Conservation (phyloP, 352 stramenopile species). For the Phytopythium ostracodes region DNA sequence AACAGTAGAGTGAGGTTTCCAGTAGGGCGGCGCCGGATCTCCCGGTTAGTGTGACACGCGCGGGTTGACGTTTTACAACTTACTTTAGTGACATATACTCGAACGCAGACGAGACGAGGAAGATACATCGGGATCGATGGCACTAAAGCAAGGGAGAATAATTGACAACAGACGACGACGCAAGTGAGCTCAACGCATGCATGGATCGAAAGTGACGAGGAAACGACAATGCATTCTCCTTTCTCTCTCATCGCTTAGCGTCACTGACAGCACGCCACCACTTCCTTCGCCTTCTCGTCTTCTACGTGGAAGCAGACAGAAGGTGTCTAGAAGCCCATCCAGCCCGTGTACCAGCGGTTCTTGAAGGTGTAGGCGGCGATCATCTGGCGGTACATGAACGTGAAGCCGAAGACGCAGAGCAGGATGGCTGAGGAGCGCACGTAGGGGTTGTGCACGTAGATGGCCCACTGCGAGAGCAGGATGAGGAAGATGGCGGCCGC, state of each 20-base stretch:
- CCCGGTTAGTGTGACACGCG: neutral
- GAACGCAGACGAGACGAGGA: neutral
- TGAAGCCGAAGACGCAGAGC: slow-evolving; percentile 57
- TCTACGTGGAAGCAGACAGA: neutral
- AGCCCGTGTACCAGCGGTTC: slow-evolving; percentile 87
- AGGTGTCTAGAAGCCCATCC: slow-evolving; percentile 66
- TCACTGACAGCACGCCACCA: neutral
- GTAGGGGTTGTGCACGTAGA: slow-evolving; percentile 58
- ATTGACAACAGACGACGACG: no score
- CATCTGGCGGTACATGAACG: slow-evolving; percentile 85
- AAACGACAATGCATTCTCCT: neutral
- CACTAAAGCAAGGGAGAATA: neutral
- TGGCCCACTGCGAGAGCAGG: slow-evolving; percentile 77
- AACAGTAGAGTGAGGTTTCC: neutral
- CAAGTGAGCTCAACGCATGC: no score
- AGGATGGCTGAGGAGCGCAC: slow-evolving; percentile 59
- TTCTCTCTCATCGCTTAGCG: neutral
- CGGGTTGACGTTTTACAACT: neutral
- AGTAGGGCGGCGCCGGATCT: neutral
- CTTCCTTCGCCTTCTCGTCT: no score
- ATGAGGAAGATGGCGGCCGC: slow-evolving; percentile 67
- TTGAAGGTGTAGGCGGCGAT: slow-evolving; percentile 83
- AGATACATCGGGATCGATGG: neutral
- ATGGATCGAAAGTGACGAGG: neutral
- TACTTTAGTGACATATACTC: slow-evolving; percentile 2